phyloP scores from a whole-genome alignment of 208 protist genomes.

The Leishmania tarentolae region DNA sequence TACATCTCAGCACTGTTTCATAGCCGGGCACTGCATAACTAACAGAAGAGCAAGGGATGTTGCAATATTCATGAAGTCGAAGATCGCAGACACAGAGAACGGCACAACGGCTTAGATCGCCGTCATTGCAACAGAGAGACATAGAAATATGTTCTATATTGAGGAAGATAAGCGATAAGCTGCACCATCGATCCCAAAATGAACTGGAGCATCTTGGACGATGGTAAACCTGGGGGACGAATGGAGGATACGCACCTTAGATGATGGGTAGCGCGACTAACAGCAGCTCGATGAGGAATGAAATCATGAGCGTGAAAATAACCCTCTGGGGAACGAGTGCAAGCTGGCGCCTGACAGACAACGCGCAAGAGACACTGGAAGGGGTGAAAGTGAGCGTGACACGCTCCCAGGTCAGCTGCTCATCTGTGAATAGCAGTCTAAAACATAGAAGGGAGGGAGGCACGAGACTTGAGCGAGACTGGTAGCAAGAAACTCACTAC shows the following conservation, averaged over 20 bases:
- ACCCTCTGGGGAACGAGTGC: neutral
- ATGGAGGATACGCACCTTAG: conserved; percentile 9
- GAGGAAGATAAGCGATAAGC: conserved; percentile 5
- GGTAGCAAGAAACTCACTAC: neutral
- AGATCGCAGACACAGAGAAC: neutral
- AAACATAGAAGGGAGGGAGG: neutral
- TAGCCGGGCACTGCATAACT: conserved; percentile 8
- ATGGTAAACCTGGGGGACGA: neutral
- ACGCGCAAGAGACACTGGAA: neutral
- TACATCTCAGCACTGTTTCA: neutral
- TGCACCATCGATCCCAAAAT: conserved; percentile 10
- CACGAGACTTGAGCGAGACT: neutral
- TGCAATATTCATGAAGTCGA: conserved; percentile 9
- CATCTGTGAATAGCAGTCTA: neutral
- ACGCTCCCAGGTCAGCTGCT: neutral
- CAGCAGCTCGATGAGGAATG: neutral
- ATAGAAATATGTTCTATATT: neutral
- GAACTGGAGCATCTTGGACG: neutral
- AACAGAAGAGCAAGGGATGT: conserved; percentile 6
- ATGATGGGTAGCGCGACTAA: neutral
- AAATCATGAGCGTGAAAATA: neutral
- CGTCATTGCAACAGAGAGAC: neutral
- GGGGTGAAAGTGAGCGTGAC: neutral
- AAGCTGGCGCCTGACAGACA: neutral
- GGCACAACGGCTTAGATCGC: neutral